Evolutionary conservation across 2,329 filamentous ascomycete species (phyloP), one percentile per base, ranked within the genome.

Genomic region (Zymoseptoria tritici): DNA sequence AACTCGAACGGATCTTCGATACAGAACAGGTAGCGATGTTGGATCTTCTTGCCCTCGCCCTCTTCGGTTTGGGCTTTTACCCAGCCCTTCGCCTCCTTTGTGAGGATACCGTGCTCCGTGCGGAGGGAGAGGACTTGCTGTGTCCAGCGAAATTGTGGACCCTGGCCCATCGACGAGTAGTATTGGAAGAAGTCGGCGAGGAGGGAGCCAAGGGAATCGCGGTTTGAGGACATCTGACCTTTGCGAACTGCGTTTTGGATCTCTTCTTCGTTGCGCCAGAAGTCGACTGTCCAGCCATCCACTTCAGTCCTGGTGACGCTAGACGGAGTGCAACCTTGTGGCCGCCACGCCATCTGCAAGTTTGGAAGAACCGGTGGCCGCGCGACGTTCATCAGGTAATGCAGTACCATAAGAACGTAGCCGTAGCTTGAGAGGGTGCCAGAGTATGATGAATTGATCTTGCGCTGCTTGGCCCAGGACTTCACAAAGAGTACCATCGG

Each of bases 1-100:
- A 86, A 76, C 76, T 96, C 91, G 69, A 96, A 96, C 0, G 92
- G 92, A 72, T 96, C 92, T 71, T 96, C 92, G 61, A 97, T 92
- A 31, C 90, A 90, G 65, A 96, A 89, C 4, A 96, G 81, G 72
- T 91, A 96, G 11, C 91, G 85, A 69, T 91, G 85, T 2, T 89
- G 84, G 13, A 93, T 81, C 69, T 91, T 89, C 64, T 66, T 72
- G 69, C 66, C 79, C 54, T 69, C 79, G 24, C 78, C 76, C 61
- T 86, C 83, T 24, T 85, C 75, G 0, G 88, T 91, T 71, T 86
- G 89, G 4, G 90, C 90, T n/a, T 87, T 86, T 0, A 87, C 89
- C 92, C 92, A 97, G 1, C 87, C 89, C 71, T 96, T 96, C 16
- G 85, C 81, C 58, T 85, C 79, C 74, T 96, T 96, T 19, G 81